Evolutionary conservation across 1,284 basidiomycete genomes (phyloP).

Genomic region (Phlebopus sp.): DNA sequence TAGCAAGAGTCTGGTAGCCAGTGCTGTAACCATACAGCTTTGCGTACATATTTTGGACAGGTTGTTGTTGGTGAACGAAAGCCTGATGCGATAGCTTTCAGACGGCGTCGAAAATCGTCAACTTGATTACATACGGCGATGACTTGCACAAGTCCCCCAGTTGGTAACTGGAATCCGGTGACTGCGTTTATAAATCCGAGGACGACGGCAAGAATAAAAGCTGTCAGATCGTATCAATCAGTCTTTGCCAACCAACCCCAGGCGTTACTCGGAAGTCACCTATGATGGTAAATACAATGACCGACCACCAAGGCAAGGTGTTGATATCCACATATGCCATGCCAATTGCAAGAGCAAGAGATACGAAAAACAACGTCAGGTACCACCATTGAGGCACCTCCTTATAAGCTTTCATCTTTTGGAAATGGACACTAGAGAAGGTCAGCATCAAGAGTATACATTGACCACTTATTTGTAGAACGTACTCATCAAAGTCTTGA

Average conservation of each 20-base stretch:
- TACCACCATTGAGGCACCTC: slow-evolving; percentile 59
- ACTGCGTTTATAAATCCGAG: slow-evolving; percentile 40
- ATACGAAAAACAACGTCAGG: slow-evolving; percentile 41
- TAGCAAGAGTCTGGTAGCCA: slow-evolving; percentile 43
- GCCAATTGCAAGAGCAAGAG: slow-evolving; percentile 52
- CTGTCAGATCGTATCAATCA: slow-evolving; percentile 17
- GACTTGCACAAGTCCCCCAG: slow-evolving; percentile 12
- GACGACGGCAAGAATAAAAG: slow-evolving; percentile 45
- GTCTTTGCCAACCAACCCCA: not conserved
- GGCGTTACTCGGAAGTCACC: slow-evolving; percentile 15
- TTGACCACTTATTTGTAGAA: not conserved
- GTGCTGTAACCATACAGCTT: slow-evolving; percentile 51
- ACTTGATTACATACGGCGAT: slow-evolving; percentile 5
- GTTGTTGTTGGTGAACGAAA: slow-evolving; percentile 53
- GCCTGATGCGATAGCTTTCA: slow-evolving; percentile 44
- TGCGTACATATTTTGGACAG: slow-evolving; percentile 54
- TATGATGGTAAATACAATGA: slow-evolving; percentile 47
- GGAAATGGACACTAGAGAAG: slow-evolving; percentile 5
- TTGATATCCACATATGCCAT: slow-evolving; percentile 45
- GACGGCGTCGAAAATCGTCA: slow-evolving; percentile 10
- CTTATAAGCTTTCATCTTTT: slow-evolving; percentile 50
- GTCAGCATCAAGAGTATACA: not conserved
- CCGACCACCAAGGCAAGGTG: slow-evolving; percentile 53
- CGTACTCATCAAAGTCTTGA: slow-evolving; percentile 13
- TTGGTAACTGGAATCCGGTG: not conserved